Evolutionary conservation across 2,329 filamentous ascomycete species (phyloP).

Genomic region (Penicillium hesseltinei): DNA sequence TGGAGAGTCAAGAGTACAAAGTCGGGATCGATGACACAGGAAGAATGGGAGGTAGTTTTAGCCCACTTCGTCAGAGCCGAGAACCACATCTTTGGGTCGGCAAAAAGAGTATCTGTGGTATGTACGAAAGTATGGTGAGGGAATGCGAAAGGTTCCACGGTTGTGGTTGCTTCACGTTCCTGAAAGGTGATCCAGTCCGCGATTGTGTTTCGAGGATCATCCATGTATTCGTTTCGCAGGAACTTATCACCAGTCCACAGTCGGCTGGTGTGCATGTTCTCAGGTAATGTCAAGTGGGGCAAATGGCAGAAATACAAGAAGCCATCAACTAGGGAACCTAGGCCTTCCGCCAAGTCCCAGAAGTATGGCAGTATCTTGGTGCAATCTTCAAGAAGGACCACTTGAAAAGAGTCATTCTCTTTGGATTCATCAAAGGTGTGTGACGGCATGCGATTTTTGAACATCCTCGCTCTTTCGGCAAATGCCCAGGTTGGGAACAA

Average conservation of each 20-base stretch:
- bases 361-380: constrained; percentile 55
- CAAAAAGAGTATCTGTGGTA: constrained; percentile 57
- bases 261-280: constrained; percentile 26
- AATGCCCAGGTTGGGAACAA: constrained; percentile 47
- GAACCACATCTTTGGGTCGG: constrained; percentile 50
- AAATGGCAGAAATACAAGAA: constrained; percentile 68
- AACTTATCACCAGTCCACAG: constrained; percentile 56
- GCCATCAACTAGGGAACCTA: constrained; percentile 60
- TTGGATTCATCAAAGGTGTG: constrained; percentile 71
- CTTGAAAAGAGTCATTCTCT: constrained; percentile 78
- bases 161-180: constrained; percentile 5
- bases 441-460: constrained; percentile 61
- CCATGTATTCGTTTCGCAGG: constrained; percentile 44
- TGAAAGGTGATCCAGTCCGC: constrained; percentile 27
- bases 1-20: constrained; percentile 58
- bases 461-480: constrained; percentile 54
- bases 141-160: constrained; percentile 33
- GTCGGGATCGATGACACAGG: constrained; percentile 39
- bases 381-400: constrained; percentile 78
- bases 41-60: constrained; percentile 21
- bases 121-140: constrained; percentile 39
- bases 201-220: constrained; percentile 24
- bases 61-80: constrained; percentile 37
- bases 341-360: constrained; percentile 30
- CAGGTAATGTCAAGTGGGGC: constrained; percentile 50